A percentile compares a stretch with the other conserved stretches of the same genome.
These are phyloP conservation scores for Schizophyllum commune DNA, from an alignment of 1,284 basidiomycete species.

Conservation along the genomic window DNA sequence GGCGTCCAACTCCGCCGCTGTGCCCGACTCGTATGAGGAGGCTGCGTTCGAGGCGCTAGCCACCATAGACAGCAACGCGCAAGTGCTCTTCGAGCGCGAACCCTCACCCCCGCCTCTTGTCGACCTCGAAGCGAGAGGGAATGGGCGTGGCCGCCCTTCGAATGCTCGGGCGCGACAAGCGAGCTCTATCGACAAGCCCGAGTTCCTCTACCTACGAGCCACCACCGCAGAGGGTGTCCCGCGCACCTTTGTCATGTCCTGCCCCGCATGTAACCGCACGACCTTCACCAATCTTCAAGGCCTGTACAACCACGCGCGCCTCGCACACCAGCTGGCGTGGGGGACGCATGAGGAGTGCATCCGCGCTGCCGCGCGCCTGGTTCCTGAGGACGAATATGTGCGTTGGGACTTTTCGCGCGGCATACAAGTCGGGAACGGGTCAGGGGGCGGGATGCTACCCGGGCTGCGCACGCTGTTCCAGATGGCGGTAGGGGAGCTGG, in stretches of 20 bases:
- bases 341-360: conserved; percentile 72
- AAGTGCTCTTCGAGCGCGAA: conserved; percentile 41
- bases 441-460: conserved; percentile 37
- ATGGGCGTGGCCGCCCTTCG: background rate
- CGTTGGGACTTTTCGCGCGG: conserved; percentile 42
- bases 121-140: conserved; percentile 13
- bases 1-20: conserved; percentile 9
- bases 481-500: conserved; percentile 51
- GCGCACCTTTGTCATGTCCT: conserved; percentile 41
- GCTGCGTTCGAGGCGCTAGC: conserved; percentile 48
- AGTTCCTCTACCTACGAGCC: conserved; percentile 37
- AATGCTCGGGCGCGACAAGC: conserved; percentile 18
- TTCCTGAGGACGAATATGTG: conserved; percentile 32
- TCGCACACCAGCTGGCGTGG: conserved; percentile 60
- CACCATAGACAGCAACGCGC: conserved; percentile 43
- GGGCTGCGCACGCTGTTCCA: conserved; percentile 62
- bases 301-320: conserved; percentile 65
- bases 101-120: conserved; percentile 16
- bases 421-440: conserved; percentile 46
- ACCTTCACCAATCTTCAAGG: conserved; percentile 71
- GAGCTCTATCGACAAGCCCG: conserved; percentile 19
- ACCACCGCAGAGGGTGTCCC: conserved; percentile 23
- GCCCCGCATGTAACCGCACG: conserved; percentile 52
- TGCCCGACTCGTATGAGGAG: conserved; percentile 28
- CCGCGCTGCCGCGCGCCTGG: conserved; percentile 43